Evolutionary conservation across 75 land plant species (phyloP), one percentile per base, ranked within the genome.

Genomic region (Adiantum capillusveneris): DNA sequence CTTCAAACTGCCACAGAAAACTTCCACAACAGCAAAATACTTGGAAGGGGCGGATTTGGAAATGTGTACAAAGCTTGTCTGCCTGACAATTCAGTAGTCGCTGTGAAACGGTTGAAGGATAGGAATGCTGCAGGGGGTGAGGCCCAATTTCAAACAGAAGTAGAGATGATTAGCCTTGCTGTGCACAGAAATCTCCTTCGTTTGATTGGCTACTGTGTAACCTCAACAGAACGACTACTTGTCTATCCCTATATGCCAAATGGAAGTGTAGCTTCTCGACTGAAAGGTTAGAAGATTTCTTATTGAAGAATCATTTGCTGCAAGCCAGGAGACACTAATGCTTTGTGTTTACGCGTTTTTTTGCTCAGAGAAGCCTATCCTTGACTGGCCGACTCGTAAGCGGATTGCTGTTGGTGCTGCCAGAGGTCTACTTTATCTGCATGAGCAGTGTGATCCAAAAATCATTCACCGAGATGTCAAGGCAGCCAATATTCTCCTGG

Each of bases 381-480:
- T 85, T 48, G 79, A 82, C 57, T 89, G 95, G 95, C 76, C 27
- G 56, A 85, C 67, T 60, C 66, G 95, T 28, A 82, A 77, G 76
- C 46, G 58, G 1, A 80, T 89, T 62, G 90, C 95, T 19, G 50
- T 89, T 57, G 95, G 95, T 11, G 70, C 96, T 45, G 84, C 96
- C 20, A 72, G 93, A 31, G 96, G 96, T 17, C 65, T 90, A 20
- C 25, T 79, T 24, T 90, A 90, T 64, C 66, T 90, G 37, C 96
- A 90, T 48, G 96, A 90, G 30, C 95, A 89, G 25, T 89, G 90
- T 52, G 81, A 82, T 59, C 93, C 92, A 27, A 84, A 87, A 58
- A 90, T 90, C 57, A 87, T 90, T 59, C 96, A 90, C 55, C 61
- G 96, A 29, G 96, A 90, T 69, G 93, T 90, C 1, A 90, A 90